Percentiles rank a stretch among this genome's conserved stretches.
Conservation (phyloP, 192 early-diverging fungal genomes). For the Coemansia sp. region DNA sequence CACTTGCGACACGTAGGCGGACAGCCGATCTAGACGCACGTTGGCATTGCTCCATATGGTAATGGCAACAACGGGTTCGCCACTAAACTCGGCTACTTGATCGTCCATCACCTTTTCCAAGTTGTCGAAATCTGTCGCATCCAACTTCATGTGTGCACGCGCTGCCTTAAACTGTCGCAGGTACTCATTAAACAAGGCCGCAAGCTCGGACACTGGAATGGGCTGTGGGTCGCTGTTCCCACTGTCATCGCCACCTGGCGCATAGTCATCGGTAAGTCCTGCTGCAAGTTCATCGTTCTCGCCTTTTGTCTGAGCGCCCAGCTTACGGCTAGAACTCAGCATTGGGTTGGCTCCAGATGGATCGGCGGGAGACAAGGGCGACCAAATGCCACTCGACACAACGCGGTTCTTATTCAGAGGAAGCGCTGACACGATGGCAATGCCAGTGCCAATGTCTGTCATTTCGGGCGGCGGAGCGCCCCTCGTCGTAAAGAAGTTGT, state of each 20-base stretch:
- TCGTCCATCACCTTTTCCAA: conserved; percentile 30
- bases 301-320: neutral
- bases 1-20: conserved; percentile 44
- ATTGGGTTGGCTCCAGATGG: neutral
- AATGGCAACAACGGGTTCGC: conserved; percentile 44
- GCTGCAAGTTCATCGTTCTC: neutral
- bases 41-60: conserved; percentile 49
- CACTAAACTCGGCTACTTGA: conserved; percentile 46
- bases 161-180: conserved; percentile 49
- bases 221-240: conserved; percentile 5
- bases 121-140: conserved; percentile 25
- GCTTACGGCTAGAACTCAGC: neutral
- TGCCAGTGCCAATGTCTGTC: conserved; percentile 45
- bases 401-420: conserved; percentile 35
- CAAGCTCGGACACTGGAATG: conserved; percentile 28
- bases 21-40: conserved; percentile 42
- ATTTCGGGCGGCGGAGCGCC: conserved; percentile 30
- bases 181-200: conserved; percentile 48
- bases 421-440: conserved; percentile 36
- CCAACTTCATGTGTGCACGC: conserved; percentile 30
- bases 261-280: neutral
- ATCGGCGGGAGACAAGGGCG: neutral
- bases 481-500: conserved; percentile 40
- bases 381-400: conserved; percentile 42
- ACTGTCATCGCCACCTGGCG: neutral